Evolutionary conservation across 2,329 filamentous ascomycete genomes (phyloP).

Genomic region (Fusarium sp.): DNA sequence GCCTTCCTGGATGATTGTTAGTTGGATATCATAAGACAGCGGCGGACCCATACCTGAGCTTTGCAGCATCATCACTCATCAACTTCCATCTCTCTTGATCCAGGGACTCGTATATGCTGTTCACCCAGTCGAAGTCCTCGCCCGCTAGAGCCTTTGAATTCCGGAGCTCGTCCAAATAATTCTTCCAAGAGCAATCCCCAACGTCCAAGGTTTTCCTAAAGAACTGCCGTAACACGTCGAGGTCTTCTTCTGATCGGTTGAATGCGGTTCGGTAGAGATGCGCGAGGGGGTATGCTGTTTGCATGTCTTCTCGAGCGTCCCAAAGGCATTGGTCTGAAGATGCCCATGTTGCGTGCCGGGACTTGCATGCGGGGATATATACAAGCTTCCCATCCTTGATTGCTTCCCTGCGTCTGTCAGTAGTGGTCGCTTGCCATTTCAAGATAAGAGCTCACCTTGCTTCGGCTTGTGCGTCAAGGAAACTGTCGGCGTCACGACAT

Average conservation of each 20-base stretch:
- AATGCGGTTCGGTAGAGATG: constrained; percentile 29
- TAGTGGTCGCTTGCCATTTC: rapidly evolving
- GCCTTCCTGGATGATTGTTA: constrained; percentile 5
- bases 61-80: not conserved
- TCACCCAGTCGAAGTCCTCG: constrained; percentile 35
- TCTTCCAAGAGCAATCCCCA: constrained; percentile 22
- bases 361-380: constrained; percentile 13
- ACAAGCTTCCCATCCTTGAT: constrained; percentile 17
- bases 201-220: constrained; percentile 23
- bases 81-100: not conserved
- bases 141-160: constrained; percentile 6
- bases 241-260: constrained; percentile 6
- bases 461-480: constrained; percentile 2
- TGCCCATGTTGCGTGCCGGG: constrained; percentile 19
- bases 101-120: constrained; percentile 16
- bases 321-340: constrained; percentile 25
- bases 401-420: constrained; percentile 5
- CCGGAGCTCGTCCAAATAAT: constrained; percentile 34
- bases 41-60: constrained; percentile 9
- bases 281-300: constrained; percentile 24
- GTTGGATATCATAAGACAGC: not conserved
- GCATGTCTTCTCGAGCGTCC: constrained; percentile 30
- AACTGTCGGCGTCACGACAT: constrained; percentile 28
- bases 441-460: constrained; percentile 12
- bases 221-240: constrained; percentile 33